Conservation (phyloP, 345 rosid species). For the Clarkia xantiana region DNA sequence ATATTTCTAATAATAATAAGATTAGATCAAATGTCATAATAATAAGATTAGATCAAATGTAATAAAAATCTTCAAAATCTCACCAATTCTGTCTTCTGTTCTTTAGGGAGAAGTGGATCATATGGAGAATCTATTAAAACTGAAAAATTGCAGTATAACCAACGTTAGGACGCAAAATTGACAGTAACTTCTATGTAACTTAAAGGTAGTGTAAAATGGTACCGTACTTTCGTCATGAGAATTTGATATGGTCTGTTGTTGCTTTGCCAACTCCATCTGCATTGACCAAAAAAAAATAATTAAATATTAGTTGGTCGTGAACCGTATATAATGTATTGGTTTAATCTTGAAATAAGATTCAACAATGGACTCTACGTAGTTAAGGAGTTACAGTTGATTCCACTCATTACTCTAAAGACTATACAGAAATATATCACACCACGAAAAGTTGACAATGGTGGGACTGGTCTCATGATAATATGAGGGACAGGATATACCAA, state of each 20-base stretch:
- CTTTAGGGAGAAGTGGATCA: constrained; percentile 44
- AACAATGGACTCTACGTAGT: not conserved
- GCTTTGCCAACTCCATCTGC: too few relatives aligned
- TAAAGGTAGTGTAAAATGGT: too few relatives aligned
- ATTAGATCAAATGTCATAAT: not conserved
- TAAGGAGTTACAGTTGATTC: too few relatives aligned
- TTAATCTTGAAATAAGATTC: not conserved
- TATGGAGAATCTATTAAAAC: constrained; percentile 49
- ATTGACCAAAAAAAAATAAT: not conserved
- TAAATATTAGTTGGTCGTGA: not conserved
- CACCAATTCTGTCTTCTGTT: constrained; percentile 49
- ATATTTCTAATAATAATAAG: not conserved
- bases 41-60: not conserved
- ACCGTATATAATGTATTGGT: not conserved
- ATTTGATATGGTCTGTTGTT: too few relatives aligned
- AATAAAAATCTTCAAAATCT: not conserved
- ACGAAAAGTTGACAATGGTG: too few relatives aligned
- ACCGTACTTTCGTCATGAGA: too few relatives aligned
- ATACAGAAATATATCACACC: too few relatives aligned
- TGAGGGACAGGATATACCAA: too few relatives aligned
- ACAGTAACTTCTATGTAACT: too few relatives aligned
- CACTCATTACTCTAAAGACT: too few relatives aligned
- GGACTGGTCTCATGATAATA: too few relatives aligned
- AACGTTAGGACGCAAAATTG: too few relatives aligned
- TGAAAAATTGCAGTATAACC: constrained; percentile 7